Evolutionary conservation across 2,329 filamentous ascomycete genomes (phyloP), one percentile per base, ranked within the genome.

Genomic region (Calonectria honghensis): DNA sequence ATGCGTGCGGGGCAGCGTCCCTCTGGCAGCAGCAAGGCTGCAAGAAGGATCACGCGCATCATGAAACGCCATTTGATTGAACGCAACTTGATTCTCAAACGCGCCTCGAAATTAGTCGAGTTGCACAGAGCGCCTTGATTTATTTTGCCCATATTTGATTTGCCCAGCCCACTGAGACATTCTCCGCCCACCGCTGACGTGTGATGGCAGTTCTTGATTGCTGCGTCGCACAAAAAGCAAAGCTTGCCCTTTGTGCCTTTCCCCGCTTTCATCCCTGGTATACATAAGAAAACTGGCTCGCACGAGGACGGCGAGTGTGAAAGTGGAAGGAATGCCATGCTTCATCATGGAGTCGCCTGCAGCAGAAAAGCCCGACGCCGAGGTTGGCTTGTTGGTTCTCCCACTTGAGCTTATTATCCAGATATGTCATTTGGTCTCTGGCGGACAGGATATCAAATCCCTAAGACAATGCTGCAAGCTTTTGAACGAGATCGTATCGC

Each of bases 211-310:
- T 24, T 16, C 0, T 32, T n/a, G 18, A 35, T 61, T 16, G n/a
- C 14, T 54, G 45, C 41, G 45, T 48, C 7, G 45, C n/a, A 27
- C 6, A 61, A 61, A 39, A 61, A 61, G 57, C 57, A 61, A 61
- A 35, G 9, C 32, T 31, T 61, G 57, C 32, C 18, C 13, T 39
- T 61, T 39, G 57, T 24, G 10, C n/a, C 32, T 29, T 61, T 27
- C 35, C 57, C 57, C 57, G 32, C 57, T 27, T 16, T 10, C n/a
- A 24, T 11, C 24, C 20, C 16, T 37, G n/a, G 11, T 14, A 11
- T 37, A 39, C 37, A 61, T 27, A 61, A 24, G 32, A 29, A 24
- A 29, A 24, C 20, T 16, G 32, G 6, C 14, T 39, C 6, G 31
- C 20, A 39, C n/a, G 6, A 3, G 2, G 3, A 13, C 6, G 3